Base-by-base conservation (phyloP, 2,329 filamentous ascomycete species). In the Aspergillus ochraceus region DNA sequence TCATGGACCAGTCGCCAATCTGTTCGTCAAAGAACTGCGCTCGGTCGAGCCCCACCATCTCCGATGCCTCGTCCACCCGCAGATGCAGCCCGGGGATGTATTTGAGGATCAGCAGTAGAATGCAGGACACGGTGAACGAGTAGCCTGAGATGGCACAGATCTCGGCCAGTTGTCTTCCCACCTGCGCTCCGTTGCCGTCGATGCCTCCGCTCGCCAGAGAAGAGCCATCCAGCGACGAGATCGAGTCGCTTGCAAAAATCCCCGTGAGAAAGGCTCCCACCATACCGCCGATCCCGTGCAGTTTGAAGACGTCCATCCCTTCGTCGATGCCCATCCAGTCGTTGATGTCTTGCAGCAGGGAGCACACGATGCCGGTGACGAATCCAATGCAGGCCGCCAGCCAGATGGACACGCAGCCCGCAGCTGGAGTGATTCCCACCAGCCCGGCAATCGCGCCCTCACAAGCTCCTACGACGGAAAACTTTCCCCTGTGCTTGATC, bases 401-500 rank as follows among this genome's bases (percentile, higher is more conserved):
- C 83, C 83, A 85, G 52, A 80, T 68, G 26, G 77, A 79, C 20
- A 84, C 81, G 62, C 77, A 84, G 54, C 82, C 82, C 12, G 82
- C 82, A 14, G 81, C 83, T 12, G 83, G 83, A 0, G 83, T 85
- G 68, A 86, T 85, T n/a, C 83, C 83, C n/a, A 86, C 83, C 1
- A 86, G 79, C 39, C 84, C 84, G 49, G 83, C 82, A 62, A 86
- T 85, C 26, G 82, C 83, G 46, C 84, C 84, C 58, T 83, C 82
- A 65, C 84, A 86, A 11, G 82, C 82, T 49, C 84, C 83, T 1
- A 85, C 81, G 8, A 84, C 78, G 14, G 80, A 82, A 70, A 85
- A 85, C 54, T 79, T 81, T 8, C 83, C 81, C 60, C 77, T 78
- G 64, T 80, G 77, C 57, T 79, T 76, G 65, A 85, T 77, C 68